A percentile compares a stretch with the other conserved stretches of the same genome.
phyloP scores from a whole-genome alignment of 2,329 filamentous ascomycete species.

The Chaetomium sp. region DNA sequence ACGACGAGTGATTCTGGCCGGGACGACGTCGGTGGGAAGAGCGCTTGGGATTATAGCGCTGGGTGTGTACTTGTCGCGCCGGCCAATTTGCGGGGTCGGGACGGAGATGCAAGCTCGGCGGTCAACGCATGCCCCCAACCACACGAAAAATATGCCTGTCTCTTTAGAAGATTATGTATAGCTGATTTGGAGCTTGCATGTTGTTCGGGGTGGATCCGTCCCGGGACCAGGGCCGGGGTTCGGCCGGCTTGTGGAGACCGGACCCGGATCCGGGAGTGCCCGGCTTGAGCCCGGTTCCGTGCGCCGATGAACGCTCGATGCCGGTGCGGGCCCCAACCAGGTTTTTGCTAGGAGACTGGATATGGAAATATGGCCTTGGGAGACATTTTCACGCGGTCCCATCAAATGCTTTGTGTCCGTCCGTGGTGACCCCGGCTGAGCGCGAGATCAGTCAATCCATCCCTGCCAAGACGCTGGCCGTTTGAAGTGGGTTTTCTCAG shows the following conservation, averaged over 20 bases:
- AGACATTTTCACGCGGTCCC: background rate
- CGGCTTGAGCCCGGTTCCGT: background rate
- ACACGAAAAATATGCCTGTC: too few relatives aligned
- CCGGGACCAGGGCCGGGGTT: background rate
- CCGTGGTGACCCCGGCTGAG: background rate
- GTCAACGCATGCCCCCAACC: too few relatives aligned
- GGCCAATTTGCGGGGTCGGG: background rate
- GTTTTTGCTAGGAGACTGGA: background rate
- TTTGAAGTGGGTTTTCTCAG: background rate
- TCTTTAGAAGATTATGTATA: background rate
- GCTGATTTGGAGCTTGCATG: background rate
- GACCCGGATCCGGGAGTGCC: background rate
- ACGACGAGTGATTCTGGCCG: background rate
- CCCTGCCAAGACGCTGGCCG: constrained; percentile 3
- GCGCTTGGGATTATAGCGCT: too few relatives aligned
- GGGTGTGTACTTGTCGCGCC: background rate
- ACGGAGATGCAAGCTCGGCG: background rate
- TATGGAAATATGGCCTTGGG: background rate
- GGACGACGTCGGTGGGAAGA: too few relatives aligned
- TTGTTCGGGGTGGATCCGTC: background rate
- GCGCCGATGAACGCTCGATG: background rate
- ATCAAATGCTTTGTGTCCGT: background rate
- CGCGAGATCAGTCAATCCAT: background rate
- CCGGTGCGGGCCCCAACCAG: too few relatives aligned
- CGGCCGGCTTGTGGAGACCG: background rate